Conservation (phyloP, 345 rosid species). For the Chamaenerion angustifolium region DNA sequence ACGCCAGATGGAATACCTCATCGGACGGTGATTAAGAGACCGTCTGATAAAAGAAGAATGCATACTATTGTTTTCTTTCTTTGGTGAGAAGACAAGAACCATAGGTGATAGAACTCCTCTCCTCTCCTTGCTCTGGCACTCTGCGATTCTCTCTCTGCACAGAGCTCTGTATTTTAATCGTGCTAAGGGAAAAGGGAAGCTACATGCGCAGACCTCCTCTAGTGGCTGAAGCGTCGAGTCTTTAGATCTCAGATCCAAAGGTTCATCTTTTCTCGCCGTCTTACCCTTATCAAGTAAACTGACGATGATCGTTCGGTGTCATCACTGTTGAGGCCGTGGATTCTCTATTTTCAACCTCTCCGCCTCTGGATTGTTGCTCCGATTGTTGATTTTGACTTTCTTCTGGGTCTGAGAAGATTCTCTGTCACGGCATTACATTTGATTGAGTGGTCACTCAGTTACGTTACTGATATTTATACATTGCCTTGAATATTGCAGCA, state of each 20-base stretch:
- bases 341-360: neutral
- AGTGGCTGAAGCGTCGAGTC: neutral
- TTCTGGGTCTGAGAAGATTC: neutral
- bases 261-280: conserved; percentile 2
- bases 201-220: neutral
- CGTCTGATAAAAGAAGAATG: neutral
- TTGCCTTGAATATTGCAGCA: neutral
- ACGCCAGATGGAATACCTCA: neutral
- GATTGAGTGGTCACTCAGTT: neutral
- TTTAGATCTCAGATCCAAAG: conserved; percentile 25
- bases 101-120: neutral
- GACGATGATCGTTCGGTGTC: neutral
- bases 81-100: conserved; percentile 1
- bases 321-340: neutral
- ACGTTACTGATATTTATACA: neutral
- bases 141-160: neutral
- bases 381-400: conserved; percentile 4
- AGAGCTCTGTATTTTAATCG: neutral
- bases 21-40: neutral
- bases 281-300: conserved; percentile 1
- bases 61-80: neutral
- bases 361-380: neutral
- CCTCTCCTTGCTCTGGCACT: neutral
- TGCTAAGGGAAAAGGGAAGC: neutral
- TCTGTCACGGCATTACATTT: neutral